A percentile compares a stretch with the other conserved stretches of the same genome.
Conservation (phyloP, 2,329 filamentous ascomycete genomes). For the Cercospora citrullina region DNA sequence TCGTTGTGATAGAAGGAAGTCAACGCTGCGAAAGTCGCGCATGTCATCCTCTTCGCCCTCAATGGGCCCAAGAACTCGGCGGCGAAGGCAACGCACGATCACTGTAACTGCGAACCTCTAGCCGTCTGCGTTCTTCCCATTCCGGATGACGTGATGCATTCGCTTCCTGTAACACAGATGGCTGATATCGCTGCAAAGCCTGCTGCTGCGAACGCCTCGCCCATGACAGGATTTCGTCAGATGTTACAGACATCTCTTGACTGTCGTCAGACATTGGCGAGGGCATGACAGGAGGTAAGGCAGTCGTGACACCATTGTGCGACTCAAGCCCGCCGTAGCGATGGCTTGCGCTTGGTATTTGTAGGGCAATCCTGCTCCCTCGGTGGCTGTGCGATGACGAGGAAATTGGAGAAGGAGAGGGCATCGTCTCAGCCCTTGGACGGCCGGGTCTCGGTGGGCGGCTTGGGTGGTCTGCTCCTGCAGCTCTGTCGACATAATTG, state of each 20-base stretch:
- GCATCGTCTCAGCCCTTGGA: background rate
- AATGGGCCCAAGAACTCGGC: background rate
- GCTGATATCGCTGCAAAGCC: background rate
- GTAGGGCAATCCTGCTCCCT: background rate
- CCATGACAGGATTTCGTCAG: conserved; percentile 1
- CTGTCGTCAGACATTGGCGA: background rate
- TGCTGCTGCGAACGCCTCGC: conserved; percentile 3
- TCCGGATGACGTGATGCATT: background rate
- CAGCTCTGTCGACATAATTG: background rate
- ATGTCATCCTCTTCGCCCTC: background rate
- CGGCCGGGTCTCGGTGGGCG: background rate
- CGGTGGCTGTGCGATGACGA: background rate
- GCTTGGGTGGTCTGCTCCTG: background rate
- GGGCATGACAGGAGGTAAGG: background rate
- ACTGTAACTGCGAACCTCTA: conserved; percentile 4
- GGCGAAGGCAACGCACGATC: conserved; percentile 5
- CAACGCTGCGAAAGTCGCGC: background rate
- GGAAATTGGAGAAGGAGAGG: background rate
- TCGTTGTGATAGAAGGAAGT: background rate
- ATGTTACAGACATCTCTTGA: background rate
- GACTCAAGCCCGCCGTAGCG: background rate
- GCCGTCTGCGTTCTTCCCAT: background rate
- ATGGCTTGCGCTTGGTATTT: background rate
- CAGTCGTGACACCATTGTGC: background rate
- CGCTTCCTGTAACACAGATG: background rate